Percentiles rank a stretch among this genome's conserved stretches.
phyloP scores from a whole-genome alignment of 2,329 filamentous ascomycete genomes.

The Sordariomycetes sp. region DNA sequence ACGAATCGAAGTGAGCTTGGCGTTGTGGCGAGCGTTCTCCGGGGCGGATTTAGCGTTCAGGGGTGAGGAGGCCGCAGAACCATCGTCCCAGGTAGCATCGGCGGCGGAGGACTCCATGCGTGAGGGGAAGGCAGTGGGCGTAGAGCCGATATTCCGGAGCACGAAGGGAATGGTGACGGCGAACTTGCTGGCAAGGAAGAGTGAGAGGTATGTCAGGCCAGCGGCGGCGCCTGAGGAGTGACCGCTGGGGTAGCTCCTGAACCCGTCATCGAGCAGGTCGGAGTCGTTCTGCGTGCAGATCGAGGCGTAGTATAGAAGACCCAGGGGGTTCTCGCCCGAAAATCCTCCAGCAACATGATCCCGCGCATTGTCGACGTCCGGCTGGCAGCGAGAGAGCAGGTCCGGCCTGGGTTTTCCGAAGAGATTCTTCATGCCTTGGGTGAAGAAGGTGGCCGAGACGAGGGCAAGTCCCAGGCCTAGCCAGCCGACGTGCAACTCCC shows the following conservation, averaged over 20 bases:
- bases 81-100: constrained; percentile 24
- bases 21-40: constrained; percentile 18
- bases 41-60: constrained; percentile 8
- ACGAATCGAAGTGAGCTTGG: constrained; percentile 33
- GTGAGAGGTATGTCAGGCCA: constrained; percentile 74
- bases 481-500: constrained; percentile 83
- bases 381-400: constrained; percentile 68
- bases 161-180: constrained; percentile 65
- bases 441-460: constrained; percentile 68
- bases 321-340: constrained; percentile 39
- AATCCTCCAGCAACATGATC: constrained; percentile 56
- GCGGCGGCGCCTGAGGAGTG: constrained; percentile 60
- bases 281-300: constrained; percentile 65
- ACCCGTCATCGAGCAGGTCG: constrained; percentile 64
- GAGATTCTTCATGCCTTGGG: constrained; percentile 75
- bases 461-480: constrained; percentile 70
- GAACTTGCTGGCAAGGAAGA: constrained; percentile 82
- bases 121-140: constrained; percentile 65
- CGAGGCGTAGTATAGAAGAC: constrained; percentile 61
- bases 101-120: constrained; percentile 27
- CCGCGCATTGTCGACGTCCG: constrained; percentile 56
- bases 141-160: constrained; percentile 31
- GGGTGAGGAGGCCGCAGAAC: constrained; percentile 10
- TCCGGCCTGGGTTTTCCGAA: constrained; percentile 70
- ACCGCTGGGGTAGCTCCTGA: constrained; percentile 62